These are phyloP conservation scores for Dendryphion nanum DNA, from an alignment of 2,329 filamentous ascomycete genomes.

Conservation along the genomic window DNA sequence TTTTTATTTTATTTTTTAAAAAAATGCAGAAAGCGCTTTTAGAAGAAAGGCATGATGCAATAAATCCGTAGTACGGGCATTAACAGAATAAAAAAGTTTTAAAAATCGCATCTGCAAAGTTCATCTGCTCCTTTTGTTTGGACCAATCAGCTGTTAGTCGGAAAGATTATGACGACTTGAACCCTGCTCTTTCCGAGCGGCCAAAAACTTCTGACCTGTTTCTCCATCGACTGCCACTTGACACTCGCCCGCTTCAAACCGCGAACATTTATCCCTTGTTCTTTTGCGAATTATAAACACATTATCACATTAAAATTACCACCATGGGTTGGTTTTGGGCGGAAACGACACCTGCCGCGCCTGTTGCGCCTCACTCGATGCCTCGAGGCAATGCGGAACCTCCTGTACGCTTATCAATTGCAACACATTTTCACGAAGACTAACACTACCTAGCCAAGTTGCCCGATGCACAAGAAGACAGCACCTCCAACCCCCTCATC, in stretches of 20 bases:
- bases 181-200: slow-evolving; percentile 24
- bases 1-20: not conserved
- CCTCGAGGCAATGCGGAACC: slow-evolving; percentile 50
- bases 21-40: not conserved
- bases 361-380: slow-evolving; percentile 48
- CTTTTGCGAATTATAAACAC: slow-evolving; percentile 14
- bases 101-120: too few species aligned
- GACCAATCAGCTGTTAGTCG: too few species aligned
- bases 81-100: too few species aligned
- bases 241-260: slow-evolving; percentile 29
- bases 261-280: too few species aligned
- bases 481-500: slow-evolving; percentile 29
- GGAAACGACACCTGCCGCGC: slow-evolving; percentile 47
- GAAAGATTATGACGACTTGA: slow-evolving; percentile 28
- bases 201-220: slow-evolving; percentile 25
- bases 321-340: slow-evolving; percentile 72
- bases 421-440: slow-evolving; percentile 2
- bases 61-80: too few species aligned
- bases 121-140: too few species aligned
- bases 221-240: too few species aligned
- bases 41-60: too few species aligned
- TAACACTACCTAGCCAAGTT: slow-evolving; percentile 55
- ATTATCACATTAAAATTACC: slow-evolving; percentile 6
- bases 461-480: slow-evolving; percentile 64
- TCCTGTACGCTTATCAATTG: slow-evolving; percentile 48